Percentiles rank a stretch among this genome's conserved stretches.
These are phyloP conservation scores for Eutypella sp. DNA, from an alignment of 2,329 filamentous ascomycete species.

Conservation along the genomic window DNA sequence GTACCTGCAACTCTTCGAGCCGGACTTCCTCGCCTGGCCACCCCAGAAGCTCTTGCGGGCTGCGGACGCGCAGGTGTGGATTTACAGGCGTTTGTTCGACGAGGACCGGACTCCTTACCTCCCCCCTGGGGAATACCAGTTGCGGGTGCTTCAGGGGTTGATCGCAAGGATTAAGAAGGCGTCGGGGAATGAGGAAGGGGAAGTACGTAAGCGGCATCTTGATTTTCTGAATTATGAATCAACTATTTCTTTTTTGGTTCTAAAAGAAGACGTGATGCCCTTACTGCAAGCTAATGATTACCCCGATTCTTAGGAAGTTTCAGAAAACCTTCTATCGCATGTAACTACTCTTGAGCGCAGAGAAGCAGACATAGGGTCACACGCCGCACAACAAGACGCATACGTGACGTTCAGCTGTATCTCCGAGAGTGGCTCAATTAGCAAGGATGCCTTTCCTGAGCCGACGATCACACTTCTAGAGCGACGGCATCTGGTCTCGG, in stretches of 20 bases:
- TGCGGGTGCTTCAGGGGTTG: slow-evolving; percentile 55
- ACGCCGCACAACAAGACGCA: slow-evolving; percentile 52
- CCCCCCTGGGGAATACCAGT: slow-evolving; percentile 56
- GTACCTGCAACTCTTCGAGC: slow-evolving; percentile 27
- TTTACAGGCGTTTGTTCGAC: slow-evolving; percentile 57
- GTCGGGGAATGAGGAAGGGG: slow-evolving; percentile 57
- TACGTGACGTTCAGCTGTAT: slow-evolving; percentile 54
- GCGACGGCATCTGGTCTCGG: slow-evolving; percentile 47
- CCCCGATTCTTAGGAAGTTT: slow-evolving; percentile 48
- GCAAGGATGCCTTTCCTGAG: slow-evolving; percentile 16
- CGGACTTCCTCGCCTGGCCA: slow-evolving; percentile 28
- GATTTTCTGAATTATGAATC: no score
- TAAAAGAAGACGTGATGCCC: not conserved
- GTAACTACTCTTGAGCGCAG: slow-evolving; percentile 47
- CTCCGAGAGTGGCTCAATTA: slow-evolving; percentile 15
- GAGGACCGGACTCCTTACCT: slow-evolving; percentile 35
- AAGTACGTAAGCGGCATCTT: slow-evolving; percentile 39
- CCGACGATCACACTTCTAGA: slow-evolving; percentile 49
- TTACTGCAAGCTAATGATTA: slow-evolving; percentile 31
- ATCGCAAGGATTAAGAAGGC: slow-evolving; percentile 52
- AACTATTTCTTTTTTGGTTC: not conserved
- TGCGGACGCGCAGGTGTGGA: slow-evolving; percentile 23
- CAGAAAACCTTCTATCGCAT: slow-evolving; percentile 52
- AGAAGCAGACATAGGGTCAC: slow-evolving; percentile 24
- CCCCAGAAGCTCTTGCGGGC: slow-evolving; percentile 19